A percentile compares a stretch with the other conserved stretches of the same genome.
Evolutionary conservation across 176 grass and related monocot species (phyloP).

Genomic region (Cocos nucifera): DNA sequence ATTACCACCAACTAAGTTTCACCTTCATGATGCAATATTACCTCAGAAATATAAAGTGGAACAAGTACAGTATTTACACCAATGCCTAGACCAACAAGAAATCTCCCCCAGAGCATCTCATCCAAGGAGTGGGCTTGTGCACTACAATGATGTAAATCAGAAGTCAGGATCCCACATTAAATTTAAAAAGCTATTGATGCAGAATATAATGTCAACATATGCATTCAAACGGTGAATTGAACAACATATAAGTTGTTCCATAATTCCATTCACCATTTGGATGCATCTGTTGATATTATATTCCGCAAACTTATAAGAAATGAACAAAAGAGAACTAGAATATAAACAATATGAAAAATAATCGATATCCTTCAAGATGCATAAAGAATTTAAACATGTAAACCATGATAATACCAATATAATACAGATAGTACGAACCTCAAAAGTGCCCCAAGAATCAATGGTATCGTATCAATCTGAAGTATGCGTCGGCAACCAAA

Average conservation of each 20-base stretch:
- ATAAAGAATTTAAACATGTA: too few relatives aligned
- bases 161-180: too few relatives aligned
- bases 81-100: conserved; percentile 90
- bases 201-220: neutral
- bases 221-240: neutral
- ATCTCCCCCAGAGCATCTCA: conserved; percentile 95
- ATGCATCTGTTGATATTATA: neutral
- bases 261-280: neutral
- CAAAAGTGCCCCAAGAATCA: conserved; percentile 79
- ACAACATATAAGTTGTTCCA: neutral
- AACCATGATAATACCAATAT: neutral
- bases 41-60: conserved; percentile 89
- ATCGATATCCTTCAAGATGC: too few relatives aligned
- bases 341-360: too few relatives aligned
- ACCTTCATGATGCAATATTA: conserved; percentile 25
- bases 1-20: too few relatives aligned
- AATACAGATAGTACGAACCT: conserved; percentile 39
- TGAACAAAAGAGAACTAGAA: too few relatives aligned
- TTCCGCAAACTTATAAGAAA: too few relatives aligned
- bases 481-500: conserved; percentile 88
- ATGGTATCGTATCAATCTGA: conserved; percentile 73
- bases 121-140: conserved; percentile 74
- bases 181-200: too few relatives aligned
- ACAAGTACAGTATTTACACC: conserved; percentile 91
- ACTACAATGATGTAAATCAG: conserved; percentile 25